These are phyloP conservation scores for Aspergillus costaricaensis DNA, from an alignment of 2,329 filamentous ascomycete species.

Conservation along the genomic window DNA sequence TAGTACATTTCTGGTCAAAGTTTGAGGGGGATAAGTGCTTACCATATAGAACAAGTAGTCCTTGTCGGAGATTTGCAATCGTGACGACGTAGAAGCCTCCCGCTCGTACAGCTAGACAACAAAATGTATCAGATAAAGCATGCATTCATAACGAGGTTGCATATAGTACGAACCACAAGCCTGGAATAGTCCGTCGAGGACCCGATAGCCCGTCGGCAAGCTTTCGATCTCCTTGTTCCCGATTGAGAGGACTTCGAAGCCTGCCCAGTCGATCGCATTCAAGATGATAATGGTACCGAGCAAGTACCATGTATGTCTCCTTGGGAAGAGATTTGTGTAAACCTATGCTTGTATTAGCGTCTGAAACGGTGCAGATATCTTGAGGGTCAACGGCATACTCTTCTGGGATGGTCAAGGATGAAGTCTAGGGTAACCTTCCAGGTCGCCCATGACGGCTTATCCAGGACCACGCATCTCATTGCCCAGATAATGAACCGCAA, in stretches of 20 bases:
- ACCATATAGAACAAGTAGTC: slow-evolving; percentile 36
- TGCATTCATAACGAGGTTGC: not conserved
- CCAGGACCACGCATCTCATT: slow-evolving; percentile 37
- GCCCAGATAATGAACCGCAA: slow-evolving; percentile 62
- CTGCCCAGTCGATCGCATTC: slow-evolving; percentile 65
- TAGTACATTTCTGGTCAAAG: slow-evolving; percentile 9
- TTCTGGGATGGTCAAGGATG: slow-evolving; percentile 38
- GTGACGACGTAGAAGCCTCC: slow-evolving; percentile 68
- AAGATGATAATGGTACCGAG: slow-evolving; percentile 62
- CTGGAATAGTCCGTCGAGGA: slow-evolving; percentile 65
- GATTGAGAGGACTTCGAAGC: slow-evolving; percentile 67
- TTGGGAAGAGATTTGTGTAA: slow-evolving; percentile 59
- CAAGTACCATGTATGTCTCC: slow-evolving; percentile 66
- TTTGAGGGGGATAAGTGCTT: not conserved
- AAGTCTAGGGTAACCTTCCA: slow-evolving; percentile 38
- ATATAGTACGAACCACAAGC: slow-evolving; percentile 51
- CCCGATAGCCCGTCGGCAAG: slow-evolving; percentile 56
- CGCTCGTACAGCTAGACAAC: slow-evolving; percentile 53
- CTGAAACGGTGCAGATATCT: not conserved
- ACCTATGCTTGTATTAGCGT: slow-evolving; percentile 25
- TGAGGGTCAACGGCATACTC: slow-evolving; percentile 20
- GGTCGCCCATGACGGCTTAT: slow-evolving; percentile 27
- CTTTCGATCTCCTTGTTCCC: slow-evolving; percentile 58
- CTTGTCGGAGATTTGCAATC: slow-evolving; percentile 56
- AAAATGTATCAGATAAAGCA: not conserved